A percentile compares a stretch with the other conserved stretches of the same genome.
Conservation (phyloP, 169 alveolate species). For the Eimeria maxima region DNA sequence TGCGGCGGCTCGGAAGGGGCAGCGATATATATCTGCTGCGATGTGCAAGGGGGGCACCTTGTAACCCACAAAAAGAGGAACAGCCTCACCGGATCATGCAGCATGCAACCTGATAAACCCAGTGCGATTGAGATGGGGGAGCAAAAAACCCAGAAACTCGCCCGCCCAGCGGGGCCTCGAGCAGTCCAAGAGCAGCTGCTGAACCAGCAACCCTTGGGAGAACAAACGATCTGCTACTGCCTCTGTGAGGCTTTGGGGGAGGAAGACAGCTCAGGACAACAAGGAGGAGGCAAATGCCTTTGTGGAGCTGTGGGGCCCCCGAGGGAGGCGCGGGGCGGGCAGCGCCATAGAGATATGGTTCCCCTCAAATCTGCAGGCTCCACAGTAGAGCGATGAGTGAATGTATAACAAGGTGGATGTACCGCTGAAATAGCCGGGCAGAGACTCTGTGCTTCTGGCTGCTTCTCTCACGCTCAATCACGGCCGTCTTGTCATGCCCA, state of each 20-base stretch:
- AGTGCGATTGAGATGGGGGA: not conserved
- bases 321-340: not conserved
- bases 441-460: conserved; percentile 24
- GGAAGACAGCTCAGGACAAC: not conserved
- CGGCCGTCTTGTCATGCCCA: conserved; percentile 7
- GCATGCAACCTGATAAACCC: not conserved
- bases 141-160: not conserved
- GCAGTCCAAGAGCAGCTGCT: not conserved
- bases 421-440: not conserved
- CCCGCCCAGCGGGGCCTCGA: not conserved
- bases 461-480: conserved; percentile 9
- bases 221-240: not conserved
- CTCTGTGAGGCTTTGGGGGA: conserved; percentile 11
- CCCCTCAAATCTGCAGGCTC: not conserved
- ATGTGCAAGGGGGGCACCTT: not conserved
- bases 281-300: not conserved
- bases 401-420: not conserved
- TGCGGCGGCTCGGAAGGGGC: not conserved
- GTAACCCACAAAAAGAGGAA: not conserved
- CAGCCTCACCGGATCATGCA: not conserved
- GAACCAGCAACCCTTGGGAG: not conserved
- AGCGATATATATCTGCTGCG: not conserved
- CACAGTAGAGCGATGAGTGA: not conserved
- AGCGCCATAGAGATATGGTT: not conserved
- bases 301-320: conserved; percentile 71